A percentile compares a stretch with the other conserved stretches of the same genome.
phyloP scores from a whole-genome alignment of 129 eudicot species.

The Mikania micrantha region DNA sequence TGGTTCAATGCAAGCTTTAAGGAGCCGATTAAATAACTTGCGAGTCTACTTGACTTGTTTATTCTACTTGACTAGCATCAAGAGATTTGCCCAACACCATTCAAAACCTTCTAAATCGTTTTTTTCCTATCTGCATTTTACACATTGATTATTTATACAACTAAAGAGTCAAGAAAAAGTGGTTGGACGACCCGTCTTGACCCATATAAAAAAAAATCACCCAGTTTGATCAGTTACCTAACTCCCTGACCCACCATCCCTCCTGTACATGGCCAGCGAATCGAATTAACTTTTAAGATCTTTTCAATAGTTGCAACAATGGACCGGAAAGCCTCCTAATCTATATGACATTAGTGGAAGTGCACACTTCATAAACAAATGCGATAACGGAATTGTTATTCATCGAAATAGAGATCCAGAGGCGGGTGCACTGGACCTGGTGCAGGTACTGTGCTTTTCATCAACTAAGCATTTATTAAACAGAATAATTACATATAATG shows the following conservation, averaged over 20 bases:
- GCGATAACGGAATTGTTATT: slow-evolving; percentile 93
- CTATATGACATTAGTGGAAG: slow-evolving; percentile 97
- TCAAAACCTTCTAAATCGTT: no score
- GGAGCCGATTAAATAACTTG: no score
- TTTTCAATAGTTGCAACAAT: slow-evolving; percentile 65
- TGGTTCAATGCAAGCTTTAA: no score
- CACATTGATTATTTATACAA: neutral
- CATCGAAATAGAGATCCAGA: slow-evolving; percentile 95
- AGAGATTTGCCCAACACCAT: no score
- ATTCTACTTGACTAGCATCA: no score
- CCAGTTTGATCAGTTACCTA: neutral
- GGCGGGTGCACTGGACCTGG: slow-evolving; percentile 66
- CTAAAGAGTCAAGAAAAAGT: neutral
- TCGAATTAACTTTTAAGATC: neutral
- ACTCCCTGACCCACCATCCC: neutral
- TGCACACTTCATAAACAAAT: slow-evolving; percentile 96
- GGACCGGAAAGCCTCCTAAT: slow-evolving; percentile 86
- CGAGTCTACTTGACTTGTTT: no score
- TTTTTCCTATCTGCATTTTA: neutral
- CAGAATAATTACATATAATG: neutral
- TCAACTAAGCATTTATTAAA: neutral
- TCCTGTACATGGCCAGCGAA: neutral
- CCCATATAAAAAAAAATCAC: neutral
- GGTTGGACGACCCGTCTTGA: neutral
- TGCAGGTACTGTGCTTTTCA: slow-evolving; percentile 49